phyloP scores from a whole-genome alignment of 2,329 filamentous ascomycete species.

The Clonostachys rosea region DNA sequence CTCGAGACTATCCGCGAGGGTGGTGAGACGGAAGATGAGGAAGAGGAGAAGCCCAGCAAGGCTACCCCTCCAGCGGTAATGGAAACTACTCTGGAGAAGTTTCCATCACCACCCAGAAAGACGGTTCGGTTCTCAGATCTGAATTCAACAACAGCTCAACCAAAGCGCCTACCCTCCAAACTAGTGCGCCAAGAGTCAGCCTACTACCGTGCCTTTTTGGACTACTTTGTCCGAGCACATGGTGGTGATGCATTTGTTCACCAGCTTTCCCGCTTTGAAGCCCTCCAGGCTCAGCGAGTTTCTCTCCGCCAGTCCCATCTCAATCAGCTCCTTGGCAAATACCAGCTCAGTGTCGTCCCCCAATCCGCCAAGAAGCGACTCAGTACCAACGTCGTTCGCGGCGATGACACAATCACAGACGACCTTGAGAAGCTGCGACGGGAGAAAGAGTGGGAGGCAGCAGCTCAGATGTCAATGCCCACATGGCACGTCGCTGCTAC shows the following conservation, averaged over 20 bases:
- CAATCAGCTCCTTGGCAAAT: constrained; percentile 80
- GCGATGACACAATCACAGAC: constrained; percentile 59
- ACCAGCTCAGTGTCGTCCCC: constrained; percentile 67
- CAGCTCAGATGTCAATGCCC: constrained; percentile 62
- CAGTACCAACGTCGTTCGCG: constrained; percentile 69
- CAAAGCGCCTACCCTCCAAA: constrained; percentile 46
- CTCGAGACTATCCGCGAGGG: constrained; percentile 29
- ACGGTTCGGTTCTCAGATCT: constrained; percentile 68
- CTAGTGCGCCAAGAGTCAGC: constrained; percentile 63
- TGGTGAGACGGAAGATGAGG: constrained; percentile 14
- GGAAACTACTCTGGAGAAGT: neutral
- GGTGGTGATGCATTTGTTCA: constrained; percentile 78
- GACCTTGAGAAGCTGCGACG: constrained; percentile 58
- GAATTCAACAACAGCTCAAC: constrained; percentile 35
- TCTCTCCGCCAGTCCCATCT: constrained; percentile 69
- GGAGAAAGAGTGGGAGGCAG: constrained; percentile 78
- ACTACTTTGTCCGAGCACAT: constrained; percentile 62
- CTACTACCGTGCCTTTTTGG: constrained; percentile 85
- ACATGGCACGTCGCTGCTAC: constrained; percentile 58
- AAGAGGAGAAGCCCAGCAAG: neutral
- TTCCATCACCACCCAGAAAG: constrained; percentile 51
- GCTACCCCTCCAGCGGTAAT: neutral
- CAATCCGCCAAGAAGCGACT: constrained; percentile 67
- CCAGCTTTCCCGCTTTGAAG: constrained; percentile 80
- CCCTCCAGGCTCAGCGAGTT: constrained; percentile 77